A percentile compares a stretch with the other conserved stretches of the same genome.
These are phyloP conservation scores for Zygosaccharomyces sapae DNA, from an alignment of 1,139 yeast genomes.

Conservation along the genomic window DNA sequence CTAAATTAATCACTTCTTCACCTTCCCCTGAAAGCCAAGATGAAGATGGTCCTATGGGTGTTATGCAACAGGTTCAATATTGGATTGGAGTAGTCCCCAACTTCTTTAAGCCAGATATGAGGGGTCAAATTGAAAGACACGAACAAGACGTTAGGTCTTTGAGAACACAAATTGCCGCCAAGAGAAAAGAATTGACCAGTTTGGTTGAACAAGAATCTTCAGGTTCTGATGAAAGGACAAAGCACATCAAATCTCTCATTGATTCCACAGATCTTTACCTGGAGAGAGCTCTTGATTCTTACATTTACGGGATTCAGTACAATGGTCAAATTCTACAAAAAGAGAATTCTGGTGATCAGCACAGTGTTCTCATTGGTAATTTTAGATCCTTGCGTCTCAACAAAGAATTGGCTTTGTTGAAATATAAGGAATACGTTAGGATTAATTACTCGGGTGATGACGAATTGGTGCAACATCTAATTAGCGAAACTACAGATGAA, in stretches of 20 bases:
- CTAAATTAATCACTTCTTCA: slow-evolving; percentile 15
- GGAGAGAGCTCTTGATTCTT: slow-evolving; percentile 15
- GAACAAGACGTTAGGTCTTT: slow-evolving; percentile 5
- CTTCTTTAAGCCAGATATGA: slow-evolving; percentile 11
- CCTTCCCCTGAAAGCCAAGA: slow-evolving; percentile 17
- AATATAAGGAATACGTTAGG: slow-evolving; percentile 24
- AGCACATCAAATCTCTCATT: slow-evolving; percentile 4
- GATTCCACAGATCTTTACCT: slow-evolving; percentile 12
- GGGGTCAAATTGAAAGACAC: slow-evolving; percentile 7
- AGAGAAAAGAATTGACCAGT: slow-evolving; percentile 8
- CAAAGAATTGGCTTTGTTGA: slow-evolving; percentile 11
- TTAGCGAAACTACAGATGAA: slow-evolving; percentile 29
- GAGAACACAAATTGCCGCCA: slow-evolving; percentile 4
- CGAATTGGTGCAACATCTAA: slow-evolving; percentile 28
- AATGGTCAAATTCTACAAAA: slow-evolving; percentile 25
- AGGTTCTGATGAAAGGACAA: slow-evolving; percentile 2
- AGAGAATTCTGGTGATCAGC: slow-evolving; percentile 24
- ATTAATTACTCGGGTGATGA: slow-evolving; percentile 21
- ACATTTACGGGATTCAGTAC: slow-evolving; percentile 27
- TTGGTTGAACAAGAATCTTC: slow-evolving; percentile 1
- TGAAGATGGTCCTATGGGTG: slow-evolving; percentile 9
- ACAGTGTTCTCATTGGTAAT: slow-evolving; percentile 26
- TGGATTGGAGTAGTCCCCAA: slow-evolving; percentile 5
- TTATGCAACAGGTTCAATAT: slow-evolving; percentile 7
- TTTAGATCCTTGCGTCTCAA: slow-evolving; percentile 18